Base-by-base conservation (phyloP, 805 yeast genomes). In the Schizosaccharomyces japonicus region DNA sequence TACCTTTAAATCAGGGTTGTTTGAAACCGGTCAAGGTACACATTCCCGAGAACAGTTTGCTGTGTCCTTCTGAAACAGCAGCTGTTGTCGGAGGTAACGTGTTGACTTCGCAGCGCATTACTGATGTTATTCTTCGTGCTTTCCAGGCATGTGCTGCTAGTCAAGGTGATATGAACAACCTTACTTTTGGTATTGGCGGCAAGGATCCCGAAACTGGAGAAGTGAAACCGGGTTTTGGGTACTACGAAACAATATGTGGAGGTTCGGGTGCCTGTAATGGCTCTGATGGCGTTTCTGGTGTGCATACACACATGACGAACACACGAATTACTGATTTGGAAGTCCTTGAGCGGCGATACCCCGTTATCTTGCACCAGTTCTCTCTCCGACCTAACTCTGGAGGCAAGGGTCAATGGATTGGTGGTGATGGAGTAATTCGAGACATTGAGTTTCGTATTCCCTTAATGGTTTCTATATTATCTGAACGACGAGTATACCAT, bases 21-120 rank as follows among this genome's bases (percentile, higher is more conserved):
- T 66, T 87, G 53, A 66, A 71, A 47, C 95, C 95, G 0, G 73
- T 87, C 47, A 65, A 73, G 5, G 74, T 87, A 26, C 63, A 62
- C 2, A 72, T 78, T 44, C 85, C 85, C 3, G 65, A 67, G 42
- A 71, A 71, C 7, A 72, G 79, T 2, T 62, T 80, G 13, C 64
- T 90, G 11, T 70, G 78, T 25, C 95, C 96, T 1, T 72, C 76
- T 17, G 70, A 70, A 33, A 87, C 80, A 13, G 87, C 92, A 44
- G 98, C 95, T 1, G 93, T 83, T 32, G 95, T 87, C 17, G 90
- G 85, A 42, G 95, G 95, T 6, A 87, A 87, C 60, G 96, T 87
- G 5, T 79, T 85, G 63, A 87, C 96, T 1, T 79, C 95, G 1
- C 96, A 90, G 61, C 70, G 95, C 55, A 75, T 90, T 44, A 84